Evolutionary conservation across 2,329 filamentous ascomycete genomes (phyloP).

Genomic region (Colletotrichum sp.): DNA sequence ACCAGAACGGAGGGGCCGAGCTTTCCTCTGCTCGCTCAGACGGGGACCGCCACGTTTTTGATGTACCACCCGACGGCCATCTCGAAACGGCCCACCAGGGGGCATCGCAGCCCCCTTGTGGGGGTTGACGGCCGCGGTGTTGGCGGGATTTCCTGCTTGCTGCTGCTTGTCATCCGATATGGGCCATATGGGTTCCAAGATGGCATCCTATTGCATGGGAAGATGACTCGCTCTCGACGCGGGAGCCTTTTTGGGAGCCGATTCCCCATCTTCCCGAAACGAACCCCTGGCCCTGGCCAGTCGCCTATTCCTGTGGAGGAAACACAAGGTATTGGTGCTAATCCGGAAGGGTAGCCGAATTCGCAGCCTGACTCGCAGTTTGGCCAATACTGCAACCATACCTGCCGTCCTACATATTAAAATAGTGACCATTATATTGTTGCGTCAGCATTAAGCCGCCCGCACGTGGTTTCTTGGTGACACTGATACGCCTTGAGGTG

Average conservation of each 20-base stretch:
- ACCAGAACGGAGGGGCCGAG: background rate
- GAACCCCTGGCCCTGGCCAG: conserved; percentile 6
- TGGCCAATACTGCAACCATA: conserved; percentile 2
- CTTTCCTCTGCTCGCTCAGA: background rate
- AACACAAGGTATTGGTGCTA: background rate
- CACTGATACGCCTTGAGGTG: background rate
- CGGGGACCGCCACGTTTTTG: conserved; percentile 10
- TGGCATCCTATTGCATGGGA: background rate
- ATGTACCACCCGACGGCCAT: background rate
- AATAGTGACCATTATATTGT: background rate
- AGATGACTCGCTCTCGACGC: background rate
- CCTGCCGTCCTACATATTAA: conserved; percentile 1
- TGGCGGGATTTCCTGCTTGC: background rate
- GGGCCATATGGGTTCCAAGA: background rate
- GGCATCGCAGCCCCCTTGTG: background rate
- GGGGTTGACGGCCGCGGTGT: background rate
- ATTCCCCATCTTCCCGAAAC: conserved; percentile 12
- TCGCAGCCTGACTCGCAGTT: conserved; percentile 2
- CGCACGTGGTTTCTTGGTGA: background rate
- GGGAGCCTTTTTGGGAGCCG: background rate
- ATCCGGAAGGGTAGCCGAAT: background rate
- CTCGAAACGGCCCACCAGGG: background rate
- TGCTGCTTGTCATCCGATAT: conserved; percentile 3
- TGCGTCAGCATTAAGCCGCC: background rate
- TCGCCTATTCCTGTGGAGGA: background rate